Evolutionary conservation across 805 yeast species (phyloP).

Genomic region (Kockiozyma suomiensis): DNA sequence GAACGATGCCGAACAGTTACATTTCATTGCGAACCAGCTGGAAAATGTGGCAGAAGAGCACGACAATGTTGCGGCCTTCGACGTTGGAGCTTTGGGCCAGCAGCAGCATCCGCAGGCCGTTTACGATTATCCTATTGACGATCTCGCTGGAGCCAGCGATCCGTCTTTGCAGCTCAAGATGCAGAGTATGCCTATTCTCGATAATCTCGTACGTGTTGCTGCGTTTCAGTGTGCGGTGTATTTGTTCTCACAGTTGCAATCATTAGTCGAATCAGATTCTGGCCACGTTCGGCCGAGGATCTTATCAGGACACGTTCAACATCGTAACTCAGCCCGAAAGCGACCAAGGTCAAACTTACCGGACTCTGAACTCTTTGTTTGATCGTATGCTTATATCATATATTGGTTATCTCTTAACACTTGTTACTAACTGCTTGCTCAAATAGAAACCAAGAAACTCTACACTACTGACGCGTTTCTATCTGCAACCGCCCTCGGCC

Average conservation of each 20-base stretch:
- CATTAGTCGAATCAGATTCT: conserved; percentile 68
- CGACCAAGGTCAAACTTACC: conserved; percentile 61
- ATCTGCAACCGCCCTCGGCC: conserved; percentile 59
- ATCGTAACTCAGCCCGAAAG: conserved; percentile 67
- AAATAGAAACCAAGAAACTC: conserved; percentile 59
- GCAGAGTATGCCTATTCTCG: conserved; percentile 63
- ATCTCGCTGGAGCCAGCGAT: conserved; percentile 13
- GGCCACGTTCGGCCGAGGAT: conserved; percentile 65
- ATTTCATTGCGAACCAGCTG: conserved; percentile 38
- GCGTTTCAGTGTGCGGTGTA: too few relatives aligned
- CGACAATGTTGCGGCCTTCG: not conserved
- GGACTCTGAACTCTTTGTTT: conserved; percentile 71
- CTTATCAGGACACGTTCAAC: conserved; percentile 74
- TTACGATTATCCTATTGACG: conserved; percentile 15
- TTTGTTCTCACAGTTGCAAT: not conserved
- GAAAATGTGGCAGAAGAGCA: conserved; percentile 13
- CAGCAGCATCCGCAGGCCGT: conserved; percentile 2
- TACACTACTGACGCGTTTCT: conserved; percentile 74
- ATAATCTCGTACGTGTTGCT: conserved; percentile 54
- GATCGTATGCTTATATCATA: too few relatives aligned
- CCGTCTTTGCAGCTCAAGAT: conserved; percentile 25
- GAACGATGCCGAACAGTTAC: conserved; percentile 39
- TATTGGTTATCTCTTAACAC: too few relatives aligned
- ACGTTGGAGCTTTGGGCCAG: not conserved
- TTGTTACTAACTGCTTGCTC: not conserved